Evolutionary conservation across 306 rosid species (phyloP).

Genomic region (Dryas alaskensis): DNA sequence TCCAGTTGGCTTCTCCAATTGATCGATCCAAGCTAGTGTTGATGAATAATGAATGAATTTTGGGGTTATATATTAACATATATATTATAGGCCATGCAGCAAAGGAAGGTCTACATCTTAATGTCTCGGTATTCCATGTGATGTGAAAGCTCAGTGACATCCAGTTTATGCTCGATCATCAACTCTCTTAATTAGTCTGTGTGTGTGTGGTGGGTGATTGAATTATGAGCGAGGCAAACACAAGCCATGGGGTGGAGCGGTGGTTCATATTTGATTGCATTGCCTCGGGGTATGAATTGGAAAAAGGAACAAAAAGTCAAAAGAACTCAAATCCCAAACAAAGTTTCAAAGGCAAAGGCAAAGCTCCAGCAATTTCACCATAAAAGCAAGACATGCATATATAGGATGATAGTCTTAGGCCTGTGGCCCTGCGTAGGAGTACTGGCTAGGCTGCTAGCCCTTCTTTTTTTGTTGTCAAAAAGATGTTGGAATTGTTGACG

Average conservation of each 20-base stretch:
- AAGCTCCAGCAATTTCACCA: conserved; percentile 15
- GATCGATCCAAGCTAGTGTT: too few relatives aligned
- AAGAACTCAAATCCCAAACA: conserved; percentile 22
- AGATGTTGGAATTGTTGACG: conserved; percentile 38
- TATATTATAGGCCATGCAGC: background rate
- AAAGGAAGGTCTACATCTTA: conserved; percentile 18
- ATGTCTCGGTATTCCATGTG: conserved; percentile 23
- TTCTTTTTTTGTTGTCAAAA: conserved; percentile 37
- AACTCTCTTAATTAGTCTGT: too few relatives aligned
- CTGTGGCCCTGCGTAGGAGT: too few relatives aligned
- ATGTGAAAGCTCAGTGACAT: conserved; percentile 34
- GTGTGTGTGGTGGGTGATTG: too few relatives aligned
- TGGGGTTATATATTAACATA: too few relatives aligned
- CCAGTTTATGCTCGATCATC: background rate
- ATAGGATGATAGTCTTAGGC: too few relatives aligned
- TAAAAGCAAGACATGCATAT: conserved; percentile 20
- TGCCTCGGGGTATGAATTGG: conserved; percentile 2
- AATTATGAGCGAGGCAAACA: too few relatives aligned
- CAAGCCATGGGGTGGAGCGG: background rate
- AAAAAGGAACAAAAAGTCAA: conserved; percentile 15
- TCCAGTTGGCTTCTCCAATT: too few relatives aligned
- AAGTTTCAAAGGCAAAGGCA: conserved; percentile 18
- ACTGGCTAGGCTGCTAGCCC: conserved; percentile 2
- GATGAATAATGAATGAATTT: too few relatives aligned
- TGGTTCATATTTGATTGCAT: conserved; percentile 6